Evolutionary conservation across 2,329 filamentous ascomycete genomes (phyloP).

Genomic region (Cytospora paraplurivora): DNA sequence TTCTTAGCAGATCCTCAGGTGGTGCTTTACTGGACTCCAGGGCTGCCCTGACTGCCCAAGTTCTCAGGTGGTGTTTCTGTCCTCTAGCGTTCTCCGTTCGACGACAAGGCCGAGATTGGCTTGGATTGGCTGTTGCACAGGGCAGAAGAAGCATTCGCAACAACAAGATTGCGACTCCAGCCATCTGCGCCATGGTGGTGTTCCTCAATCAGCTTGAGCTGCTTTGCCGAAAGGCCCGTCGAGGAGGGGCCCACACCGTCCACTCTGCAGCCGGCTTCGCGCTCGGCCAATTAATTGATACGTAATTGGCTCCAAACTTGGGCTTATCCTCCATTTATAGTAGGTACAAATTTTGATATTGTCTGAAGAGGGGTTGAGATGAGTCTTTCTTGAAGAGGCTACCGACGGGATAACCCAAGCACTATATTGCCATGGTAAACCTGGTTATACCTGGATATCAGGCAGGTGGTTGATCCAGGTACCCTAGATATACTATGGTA

Average conservation of each 20-base stretch:
- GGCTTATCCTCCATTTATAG: not conserved
- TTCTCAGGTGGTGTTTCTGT: not conserved
- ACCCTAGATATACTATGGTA: too few relatives aligned
- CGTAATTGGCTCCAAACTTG: not conserved
- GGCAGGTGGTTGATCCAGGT: too few relatives aligned
- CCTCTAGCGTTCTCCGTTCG: not conserved
- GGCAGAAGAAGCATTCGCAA: not conserved
- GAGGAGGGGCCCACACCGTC: not conserved
- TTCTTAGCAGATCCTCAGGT: not conserved
- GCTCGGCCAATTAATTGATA: not conserved
- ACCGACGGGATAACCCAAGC: too few relatives aligned
- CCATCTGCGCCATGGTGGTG: not conserved
- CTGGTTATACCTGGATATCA: too few relatives aligned
- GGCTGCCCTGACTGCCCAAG: not conserved
- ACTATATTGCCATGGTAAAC: too few relatives aligned
- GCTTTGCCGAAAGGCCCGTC: conserved; percentile 1
- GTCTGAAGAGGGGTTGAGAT: too few relatives aligned
- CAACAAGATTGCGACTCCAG: not conserved
- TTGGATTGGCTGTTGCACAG: conserved; percentile 2
- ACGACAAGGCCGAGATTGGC: conserved; percentile 1
- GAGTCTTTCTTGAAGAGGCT: too few relatives aligned
- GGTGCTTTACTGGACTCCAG: not conserved
- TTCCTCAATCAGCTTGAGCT: not conserved
- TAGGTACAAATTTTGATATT: too few relatives aligned
- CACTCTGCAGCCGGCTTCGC: not conserved